Percentiles rank a stretch among this genome's conserved stretches.
Evolutionary conservation across 768 basidiomycete species (phyloP).

Genomic region (Serendipita indica): DNA sequence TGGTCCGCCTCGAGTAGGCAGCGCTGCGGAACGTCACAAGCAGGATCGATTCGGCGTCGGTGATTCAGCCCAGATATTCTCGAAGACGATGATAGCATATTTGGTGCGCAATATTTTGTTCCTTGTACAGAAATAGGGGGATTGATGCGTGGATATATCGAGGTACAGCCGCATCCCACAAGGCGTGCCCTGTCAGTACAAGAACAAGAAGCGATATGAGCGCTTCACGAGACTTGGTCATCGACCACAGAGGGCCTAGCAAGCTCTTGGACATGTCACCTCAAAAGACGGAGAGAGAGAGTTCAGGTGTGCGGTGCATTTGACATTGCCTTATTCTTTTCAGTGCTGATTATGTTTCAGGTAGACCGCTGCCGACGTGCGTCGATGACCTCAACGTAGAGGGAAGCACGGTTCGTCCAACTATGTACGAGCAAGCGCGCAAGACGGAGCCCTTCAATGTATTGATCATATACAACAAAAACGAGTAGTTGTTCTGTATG

Average conservation of each 20-base stretch:
- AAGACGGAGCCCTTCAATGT: conserved; percentile 92
- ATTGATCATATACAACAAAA: conserved; percentile 96
- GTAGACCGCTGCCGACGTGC: conserved; percentile 90
- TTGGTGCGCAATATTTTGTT: no score
- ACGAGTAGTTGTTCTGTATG: conserved; percentile 20
- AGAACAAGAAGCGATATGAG: conserved; percentile 88
- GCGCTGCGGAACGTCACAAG: no score
- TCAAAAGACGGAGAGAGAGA: conserved; percentile 67
- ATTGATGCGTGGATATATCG: not conserved
- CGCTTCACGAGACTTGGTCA: conserved; percentile 84
- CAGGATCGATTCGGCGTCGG: not conserved
- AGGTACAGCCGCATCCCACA: conserved; percentile 82
- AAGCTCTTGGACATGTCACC: conserved; percentile 77
- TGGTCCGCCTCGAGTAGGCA: not conserved
- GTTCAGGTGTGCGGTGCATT: conserved; percentile 89
- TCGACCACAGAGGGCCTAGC: conserved; percentile 77
- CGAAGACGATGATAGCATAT: not conserved
- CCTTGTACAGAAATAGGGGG: no score
- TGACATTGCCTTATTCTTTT: no score
- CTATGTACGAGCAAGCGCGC: conserved; percentile 79
- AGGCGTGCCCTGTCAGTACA: conserved; percentile 74
- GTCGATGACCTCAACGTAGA: conserved; percentile 77
- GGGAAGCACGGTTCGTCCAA: conserved; percentile 77
- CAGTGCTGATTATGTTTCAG: no score
- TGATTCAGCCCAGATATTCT: not conserved